Base-by-base conservation (phyloP, 305 asterid species). In the Fraxinus nigra region DNA sequence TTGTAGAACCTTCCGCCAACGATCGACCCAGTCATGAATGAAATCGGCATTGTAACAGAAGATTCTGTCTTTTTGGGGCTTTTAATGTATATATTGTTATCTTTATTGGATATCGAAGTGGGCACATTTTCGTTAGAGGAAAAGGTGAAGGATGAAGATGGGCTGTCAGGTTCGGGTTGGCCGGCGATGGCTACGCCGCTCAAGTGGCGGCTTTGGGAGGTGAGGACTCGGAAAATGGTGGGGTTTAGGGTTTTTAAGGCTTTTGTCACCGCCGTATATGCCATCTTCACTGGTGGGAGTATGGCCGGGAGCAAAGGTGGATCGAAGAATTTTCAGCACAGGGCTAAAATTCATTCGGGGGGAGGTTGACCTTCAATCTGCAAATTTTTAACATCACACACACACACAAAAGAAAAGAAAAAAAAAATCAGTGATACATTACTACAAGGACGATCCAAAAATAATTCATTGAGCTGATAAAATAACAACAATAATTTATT, bases 11-110 rank as follows among this genome's bases (percentile, higher is more conserved):
- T 90, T 85, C 86, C 91, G 24, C 99, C 99, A 8, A 94, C 97
- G 22, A 96, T 92, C 67, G 98, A 96, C n/a, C 98, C 99, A 7
- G 98, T 94, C 98, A 94, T 94, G 89, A 88, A 91, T 7, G 98
- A 92, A 81, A 88, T 86, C 40, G 99, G 99, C 97, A 96, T 94
- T 73, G 93, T 86, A 73, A 92, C 97, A 8, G 93, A 88, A 7
- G 86, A 73, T 40, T 85, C 33, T 32, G 76, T 61, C 83, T 69
- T 81, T 46, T 86, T 76, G 18, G 88, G 90, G 33, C 92, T 92
- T 77, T 89, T 89, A 81, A 93, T 78, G 87, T 81, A 75, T 5
- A 94, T 85, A 18, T 24, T 78, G 16, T 88, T 94, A 61, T 92
- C 90, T 54, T 75, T 82, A 18, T 59, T n/a, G 32, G 75, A 51